A percentile compares a stretch with the other conserved stretches of the same genome.
These are phyloP conservation scores for Phytophthora agathidicida DNA, from an alignment of 352 stramenopile genomes.

Conservation along the genomic window DNA sequence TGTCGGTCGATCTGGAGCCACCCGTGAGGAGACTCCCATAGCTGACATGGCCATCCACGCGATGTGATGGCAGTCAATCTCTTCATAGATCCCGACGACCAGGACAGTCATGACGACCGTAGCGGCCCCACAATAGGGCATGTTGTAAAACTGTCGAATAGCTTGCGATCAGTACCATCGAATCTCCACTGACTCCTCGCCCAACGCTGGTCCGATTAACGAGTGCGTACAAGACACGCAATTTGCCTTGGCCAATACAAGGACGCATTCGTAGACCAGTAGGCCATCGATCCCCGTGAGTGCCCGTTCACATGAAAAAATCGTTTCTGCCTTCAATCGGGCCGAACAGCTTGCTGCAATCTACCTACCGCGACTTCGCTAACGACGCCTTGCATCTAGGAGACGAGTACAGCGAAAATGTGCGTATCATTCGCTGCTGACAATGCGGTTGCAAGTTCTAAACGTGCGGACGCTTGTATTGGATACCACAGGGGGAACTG, in stretches of 20 bases:
- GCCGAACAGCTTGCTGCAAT: slow-evolving; percentile 38
- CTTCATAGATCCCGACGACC: slow-evolving; percentile 46
- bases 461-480: no score
- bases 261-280: slow-evolving; percentile 68
- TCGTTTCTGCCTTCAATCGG: slow-evolving; percentile 47
- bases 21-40: slow-evolving; percentile 62
- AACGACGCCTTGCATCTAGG: slow-evolving; percentile 45
- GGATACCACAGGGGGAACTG: slow-evolving; percentile 18
- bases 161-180: not conserved
- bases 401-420: slow-evolving; percentile 43
- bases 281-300: slow-evolving; percentile 67
- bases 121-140: slow-evolving; percentile 52
- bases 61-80: slow-evolving; percentile 74
- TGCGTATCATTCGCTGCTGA: slow-evolving; percentile 9
- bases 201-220: slow-evolving; percentile 39
- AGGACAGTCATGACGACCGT: slow-evolving; percentile 64
- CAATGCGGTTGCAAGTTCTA: not conserved
- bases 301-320: slow-evolving; percentile 42
- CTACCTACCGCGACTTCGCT: slow-evolving; percentile 50
- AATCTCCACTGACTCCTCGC: no score
- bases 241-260: slow-evolving; percentile 76
- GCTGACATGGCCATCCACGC: slow-evolving; percentile 78
- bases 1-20: slow-evolving; percentile 11
- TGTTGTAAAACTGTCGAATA: slow-evolving; percentile 46
- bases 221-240: slow-evolving; percentile 71